These are phyloP conservation scores for Secale cereale DNA, from an alignment of 176 grass and related monocot species.

Conservation along the genomic window DNA sequence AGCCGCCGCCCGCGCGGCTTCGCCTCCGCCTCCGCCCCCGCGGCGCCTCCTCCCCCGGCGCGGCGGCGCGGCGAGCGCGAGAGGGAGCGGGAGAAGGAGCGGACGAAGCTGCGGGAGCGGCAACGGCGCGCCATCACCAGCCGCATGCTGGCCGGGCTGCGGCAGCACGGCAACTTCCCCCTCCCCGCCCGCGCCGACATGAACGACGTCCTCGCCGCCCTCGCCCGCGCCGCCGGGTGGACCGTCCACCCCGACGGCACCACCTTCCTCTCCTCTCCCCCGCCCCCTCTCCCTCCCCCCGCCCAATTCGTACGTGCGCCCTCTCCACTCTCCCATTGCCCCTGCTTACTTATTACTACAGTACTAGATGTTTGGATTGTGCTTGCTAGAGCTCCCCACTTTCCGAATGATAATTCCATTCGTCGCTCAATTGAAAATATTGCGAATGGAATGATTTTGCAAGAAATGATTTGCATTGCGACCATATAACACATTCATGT, in stretches of 20 bases:
- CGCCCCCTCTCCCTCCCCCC: background rate
- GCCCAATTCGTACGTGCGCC: conserved; percentile 48
- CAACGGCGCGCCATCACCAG: conserved; percentile 89
- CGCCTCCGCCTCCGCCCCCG: conserved; percentile 16
- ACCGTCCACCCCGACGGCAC: conserved; percentile 76
- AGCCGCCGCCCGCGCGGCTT: conserved; percentile 63
- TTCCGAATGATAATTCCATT: background rate
- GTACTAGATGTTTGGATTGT: background rate
- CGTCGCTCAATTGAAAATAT: background rate
- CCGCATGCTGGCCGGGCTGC: conserved; percentile 91
- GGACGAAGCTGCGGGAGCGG: conserved; percentile 91
- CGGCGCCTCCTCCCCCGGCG: background rate
- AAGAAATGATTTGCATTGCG: background rate
- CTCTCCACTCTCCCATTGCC: background rate
- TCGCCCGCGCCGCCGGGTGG: conserved; percentile 89
- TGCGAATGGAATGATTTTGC: background rate
- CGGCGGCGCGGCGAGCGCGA: conserved; percentile 55
- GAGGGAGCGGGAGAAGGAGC: conserved; percentile 85
- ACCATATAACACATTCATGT: background rate
- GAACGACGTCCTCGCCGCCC: conserved; percentile 96
- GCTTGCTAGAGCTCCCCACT: background rate
- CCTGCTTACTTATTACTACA: background rate
- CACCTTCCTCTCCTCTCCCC: conserved; percentile 53
- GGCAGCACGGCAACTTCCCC: conserved; percentile 86
- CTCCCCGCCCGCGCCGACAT: conserved; percentile 91